Percentiles rank a stretch among this genome's conserved stretches.
Evolutionary conservation across 2,329 filamentous ascomycete species (phyloP).

Genomic region (Colletotrichum sp.): DNA sequence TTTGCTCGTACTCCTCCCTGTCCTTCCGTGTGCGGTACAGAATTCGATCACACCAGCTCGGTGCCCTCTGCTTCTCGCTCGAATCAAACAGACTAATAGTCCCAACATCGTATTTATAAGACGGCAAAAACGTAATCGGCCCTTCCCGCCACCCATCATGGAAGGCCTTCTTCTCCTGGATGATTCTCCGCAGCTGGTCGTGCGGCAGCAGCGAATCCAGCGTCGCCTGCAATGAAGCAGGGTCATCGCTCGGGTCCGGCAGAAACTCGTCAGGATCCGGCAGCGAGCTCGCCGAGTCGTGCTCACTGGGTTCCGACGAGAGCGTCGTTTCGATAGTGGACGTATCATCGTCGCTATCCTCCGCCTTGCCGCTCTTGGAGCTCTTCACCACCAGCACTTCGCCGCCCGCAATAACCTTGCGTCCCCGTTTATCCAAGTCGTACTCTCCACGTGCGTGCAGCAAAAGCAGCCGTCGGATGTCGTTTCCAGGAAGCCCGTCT

Average conservation of each 20-base stretch:
- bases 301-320: conserved; percentile 34
- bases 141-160: conserved; percentile 94
- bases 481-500: conserved; percentile 85
- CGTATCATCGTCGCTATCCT: conserved; percentile 52
- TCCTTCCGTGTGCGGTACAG: conserved; percentile 81
- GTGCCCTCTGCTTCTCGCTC: conserved; percentile 89
- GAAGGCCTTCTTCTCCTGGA: conserved; percentile 79
- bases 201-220: conserved; percentile 86
- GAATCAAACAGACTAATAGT: conserved; percentile 92
- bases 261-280: conserved; percentile 71
- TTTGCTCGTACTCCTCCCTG: conserved; percentile 71
- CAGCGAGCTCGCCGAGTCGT: conserved; percentile 45
- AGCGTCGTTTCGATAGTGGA: conserved; percentile 36
- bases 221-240: conserved; percentile 86
- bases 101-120: conserved; percentile 98
- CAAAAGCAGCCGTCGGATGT: conserved; percentile 83
- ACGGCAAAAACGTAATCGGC: conserved; percentile 84
- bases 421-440: conserved; percentile 52
- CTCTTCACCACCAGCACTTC: conserved; percentile 28
- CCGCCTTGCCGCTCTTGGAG: conserved; percentile 23
- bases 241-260: conserved; percentile 75
- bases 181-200: conserved; percentile 81
- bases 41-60: conserved; percentile 97
- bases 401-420: conserved; percentile 50
- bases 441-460: conserved; percentile 84